A percentile compares a stretch with the other conserved stretches of the same genome.
Conservation (phyloP, 257 asterid species). For the Asclepias syriaca region DNA sequence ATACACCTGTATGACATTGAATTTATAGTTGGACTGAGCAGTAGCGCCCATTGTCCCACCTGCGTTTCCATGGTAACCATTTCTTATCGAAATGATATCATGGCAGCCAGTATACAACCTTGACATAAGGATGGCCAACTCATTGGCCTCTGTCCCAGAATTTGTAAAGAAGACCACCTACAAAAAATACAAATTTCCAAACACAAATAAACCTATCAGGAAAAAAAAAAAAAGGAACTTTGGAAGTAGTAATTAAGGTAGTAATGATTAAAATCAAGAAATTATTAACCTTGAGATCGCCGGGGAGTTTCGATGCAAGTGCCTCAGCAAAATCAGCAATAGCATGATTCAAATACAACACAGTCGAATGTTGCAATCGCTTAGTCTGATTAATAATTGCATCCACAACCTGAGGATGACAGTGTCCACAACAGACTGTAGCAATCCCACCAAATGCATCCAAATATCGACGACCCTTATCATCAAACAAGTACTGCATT, state of each 20-base stretch:
- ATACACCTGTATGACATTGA: slow-evolving; percentile 93
- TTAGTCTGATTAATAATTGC: slow-evolving; percentile 69
- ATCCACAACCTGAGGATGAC: slow-evolving; percentile 88
- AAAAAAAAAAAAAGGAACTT: neutral
- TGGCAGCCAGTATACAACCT: slow-evolving; percentile 61
- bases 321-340: slow-evolving; percentile 89
- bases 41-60: slow-evolving; percentile 83
- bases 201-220: neutral
- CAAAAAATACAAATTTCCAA: neutral
- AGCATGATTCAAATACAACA: slow-evolving; percentile 68
- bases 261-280: neutral
- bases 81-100: slow-evolving; percentile 78
- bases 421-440: slow-evolving; percentile 83
- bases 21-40: slow-evolving; percentile 77
- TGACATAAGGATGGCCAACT: slow-evolving; percentile 86
- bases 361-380: slow-evolving; percentile 83
- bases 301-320: slow-evolving; percentile 70
- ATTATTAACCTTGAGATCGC: slow-evolving; percentile 70
- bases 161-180: slow-evolving; percentile 94
- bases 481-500: slow-evolving; percentile 90
- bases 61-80: slow-evolving; percentile 93
- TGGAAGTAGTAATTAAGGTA: neutral
- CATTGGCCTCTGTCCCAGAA: slow-evolving; percentile 97
- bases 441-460: slow-evolving; percentile 96
- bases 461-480: slow-evolving; percentile 67